Evolutionary conservation across 169 alveolate species (phyloP).

Genomic region (Plasmodium inui): DNA sequence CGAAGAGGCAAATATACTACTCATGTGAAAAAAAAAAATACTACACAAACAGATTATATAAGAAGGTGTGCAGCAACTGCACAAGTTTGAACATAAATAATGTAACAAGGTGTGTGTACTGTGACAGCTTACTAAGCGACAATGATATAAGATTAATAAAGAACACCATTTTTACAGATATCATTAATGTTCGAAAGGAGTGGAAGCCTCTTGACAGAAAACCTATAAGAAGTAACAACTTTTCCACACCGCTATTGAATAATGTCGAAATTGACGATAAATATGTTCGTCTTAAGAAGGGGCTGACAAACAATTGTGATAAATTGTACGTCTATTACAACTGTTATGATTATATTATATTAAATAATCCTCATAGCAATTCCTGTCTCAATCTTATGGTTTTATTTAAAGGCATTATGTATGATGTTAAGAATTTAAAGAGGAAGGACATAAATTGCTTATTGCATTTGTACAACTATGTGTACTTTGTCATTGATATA

Average conservation of each 20-base stretch:
- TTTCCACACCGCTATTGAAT: constrained; percentile 21
- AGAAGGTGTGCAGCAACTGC: constrained; percentile 67
- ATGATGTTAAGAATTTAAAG: constrained; percentile 72
- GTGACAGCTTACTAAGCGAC: constrained; percentile 43
- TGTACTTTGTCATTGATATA: constrained; percentile 41
- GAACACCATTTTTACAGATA: constrained; percentile 68
- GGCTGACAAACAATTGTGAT: constrained; percentile 32
- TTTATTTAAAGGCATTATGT: constrained; percentile 72
- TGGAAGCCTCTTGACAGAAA: constrained; percentile 34
- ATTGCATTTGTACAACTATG: constrained; percentile 69
- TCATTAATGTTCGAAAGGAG: constrained; percentile 64
- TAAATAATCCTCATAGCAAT: constrained; percentile 68
- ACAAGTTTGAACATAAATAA: constrained; percentile 64
- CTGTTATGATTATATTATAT: constrained; percentile 68
- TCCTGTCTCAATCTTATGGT: constrained; percentile 60
- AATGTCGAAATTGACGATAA: constrained; percentile 71
- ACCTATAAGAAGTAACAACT: neutral
- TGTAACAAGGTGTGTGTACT: constrained; percentile 54
- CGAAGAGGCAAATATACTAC: constrained; percentile 57
- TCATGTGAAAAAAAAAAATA: constrained; percentile 72
- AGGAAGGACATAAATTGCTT: constrained; percentile 48
- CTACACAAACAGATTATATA: constrained; percentile 64
- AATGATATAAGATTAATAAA: constrained; percentile 66
- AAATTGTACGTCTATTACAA: constrained; percentile 59
- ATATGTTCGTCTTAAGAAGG: constrained; percentile 47